Conservation (phyloP, 306 rosid species). For the Alnus rubra region DNA sequence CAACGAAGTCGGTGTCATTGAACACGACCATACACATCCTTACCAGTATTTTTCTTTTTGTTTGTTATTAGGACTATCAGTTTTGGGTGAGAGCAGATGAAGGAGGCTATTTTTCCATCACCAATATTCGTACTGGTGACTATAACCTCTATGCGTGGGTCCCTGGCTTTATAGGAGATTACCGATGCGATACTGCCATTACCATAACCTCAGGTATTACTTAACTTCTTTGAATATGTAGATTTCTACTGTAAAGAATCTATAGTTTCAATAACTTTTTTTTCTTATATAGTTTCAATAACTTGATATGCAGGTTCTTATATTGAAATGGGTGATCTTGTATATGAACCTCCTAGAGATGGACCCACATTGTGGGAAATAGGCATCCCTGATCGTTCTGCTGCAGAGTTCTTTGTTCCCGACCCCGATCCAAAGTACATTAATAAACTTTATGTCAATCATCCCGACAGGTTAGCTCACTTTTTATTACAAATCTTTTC, state of each 20-base stretch:
- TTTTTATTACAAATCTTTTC: background rate
- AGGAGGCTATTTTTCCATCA: slow-evolving; percentile 65
- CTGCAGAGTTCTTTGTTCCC: slow-evolving; percentile 80
- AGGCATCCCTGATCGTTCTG: slow-evolving; percentile 88
- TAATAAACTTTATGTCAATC: slow-evolving; percentile 73
- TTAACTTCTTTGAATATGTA: background rate
- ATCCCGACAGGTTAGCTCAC: slow-evolving; percentile 72
- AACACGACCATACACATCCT: background rate
- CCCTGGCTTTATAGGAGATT: slow-evolving; percentile 83
- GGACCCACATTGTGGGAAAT: slow-evolving; percentile 97
- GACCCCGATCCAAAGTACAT: slow-evolving; percentile 73
- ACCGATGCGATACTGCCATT: slow-evolving; percentile 47
- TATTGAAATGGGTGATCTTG: slow-evolving; percentile 62
- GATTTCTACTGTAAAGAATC: background rate
- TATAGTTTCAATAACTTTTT: slow-evolving; percentile 15
- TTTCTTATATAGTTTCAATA: slow-evolving; percentile 9
- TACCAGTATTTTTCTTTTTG: background rate
- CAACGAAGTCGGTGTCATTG: background rate
- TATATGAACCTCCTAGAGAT: slow-evolving; percentile 75
- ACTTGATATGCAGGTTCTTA: slow-evolving; percentile 44
- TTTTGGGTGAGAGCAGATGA: slow-evolving; percentile 77
- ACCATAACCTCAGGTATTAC: slow-evolving; percentile 62
- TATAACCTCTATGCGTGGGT: slow-evolving; percentile 77
- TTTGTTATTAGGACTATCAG: slow-evolving; percentile 64
- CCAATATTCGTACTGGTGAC: slow-evolving; percentile 48